A percentile compares a stretch with the other conserved stretches of the same genome.
phyloP scores from a whole-genome alignment of 768 basidiomycete species.

The Dentipellis fragilis region DNA sequence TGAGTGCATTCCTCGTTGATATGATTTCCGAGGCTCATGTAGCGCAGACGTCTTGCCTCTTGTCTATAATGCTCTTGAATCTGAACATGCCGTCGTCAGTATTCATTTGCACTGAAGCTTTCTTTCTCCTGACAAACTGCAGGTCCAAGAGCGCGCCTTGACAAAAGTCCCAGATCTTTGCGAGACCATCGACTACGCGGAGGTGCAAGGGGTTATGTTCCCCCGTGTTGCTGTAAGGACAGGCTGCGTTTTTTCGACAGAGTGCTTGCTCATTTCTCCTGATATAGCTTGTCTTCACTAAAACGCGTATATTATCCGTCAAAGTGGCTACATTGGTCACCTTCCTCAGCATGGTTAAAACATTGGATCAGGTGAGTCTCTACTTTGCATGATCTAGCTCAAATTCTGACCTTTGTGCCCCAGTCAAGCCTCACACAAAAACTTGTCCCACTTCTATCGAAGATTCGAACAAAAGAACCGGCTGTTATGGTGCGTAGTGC shows the following conservation, averaged over 20 bases:
- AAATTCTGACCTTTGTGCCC: not conserved
- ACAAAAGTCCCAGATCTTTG: conserved; percentile 78
- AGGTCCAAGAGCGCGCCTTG: conserved; percentile 91
- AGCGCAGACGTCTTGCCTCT: conserved; percentile 86
- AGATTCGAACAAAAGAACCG: conserved; percentile 94
- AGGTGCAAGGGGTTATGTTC: conserved; percentile 84
- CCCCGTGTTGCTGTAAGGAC: conserved; percentile 81
- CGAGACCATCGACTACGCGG: conserved; percentile 90
- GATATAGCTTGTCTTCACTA: conserved; percentile 78
- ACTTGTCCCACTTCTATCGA: conserved; percentile 86
- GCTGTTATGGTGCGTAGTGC: conserved; percentile 74
- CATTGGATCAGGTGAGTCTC: conserved; percentile 66
- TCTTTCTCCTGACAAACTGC: conserved; percentile 5
- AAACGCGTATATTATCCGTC: conserved; percentile 81
- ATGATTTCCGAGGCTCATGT: not conserved
- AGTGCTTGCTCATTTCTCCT: conserved; percentile 6
- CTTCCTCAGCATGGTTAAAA: conserved; percentile 81
- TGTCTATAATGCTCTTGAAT: conserved; percentile 92
- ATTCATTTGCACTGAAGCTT: not conserved
- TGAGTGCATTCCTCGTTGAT: conserved; percentile 28
- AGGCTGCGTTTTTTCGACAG: not conserved
- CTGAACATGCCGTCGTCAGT: conserved; percentile 77
- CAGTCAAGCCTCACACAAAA: conserved; percentile 88
- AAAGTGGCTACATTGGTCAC: conserved; percentile 85
- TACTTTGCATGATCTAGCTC: not conserved